These are phyloP conservation scores for Zygosaccharomyces rouxii DNA, from an alignment of 805 yeast species.

Conservation along the genomic window DNA sequence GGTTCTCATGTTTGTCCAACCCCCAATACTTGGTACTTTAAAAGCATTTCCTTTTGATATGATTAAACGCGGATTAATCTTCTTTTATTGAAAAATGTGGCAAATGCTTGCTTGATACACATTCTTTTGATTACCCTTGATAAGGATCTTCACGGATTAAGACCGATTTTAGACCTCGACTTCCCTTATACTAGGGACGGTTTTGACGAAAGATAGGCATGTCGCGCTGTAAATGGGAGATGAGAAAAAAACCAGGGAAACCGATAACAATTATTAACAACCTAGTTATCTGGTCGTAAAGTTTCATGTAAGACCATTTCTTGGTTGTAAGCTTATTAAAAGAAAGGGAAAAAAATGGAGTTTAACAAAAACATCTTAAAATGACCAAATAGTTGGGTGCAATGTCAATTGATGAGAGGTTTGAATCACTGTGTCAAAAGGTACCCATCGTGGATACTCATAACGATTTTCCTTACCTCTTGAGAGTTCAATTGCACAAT, in stretches of 20 bases:
- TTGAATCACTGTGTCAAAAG: conserved; percentile 3
- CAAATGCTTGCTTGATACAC: no score
- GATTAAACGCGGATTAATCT: no score
- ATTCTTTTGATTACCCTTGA: no score
- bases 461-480: conserved; percentile 49
- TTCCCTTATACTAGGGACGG: neutral
- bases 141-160: no score
- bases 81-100: no score
- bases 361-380: neutral
- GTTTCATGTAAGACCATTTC: neutral
- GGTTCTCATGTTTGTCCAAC: no score
- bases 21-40: neutral
- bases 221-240: neutral
- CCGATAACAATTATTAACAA: neutral
- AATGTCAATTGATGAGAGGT: neutral
- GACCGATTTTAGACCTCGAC: no score
- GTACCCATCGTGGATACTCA: conserved; percentile 46
- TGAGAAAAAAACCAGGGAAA: neutral
- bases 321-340: neutral
- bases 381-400: neutral
- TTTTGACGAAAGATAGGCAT: neutral
- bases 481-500: conserved; percentile 40
- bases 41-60: neutral
- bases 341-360: neutral
- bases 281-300: neutral